These are phyloP conservation scores for Ophiostoma sp. DNA, from an alignment of 2,329 filamentous ascomycete species.

Conservation along the genomic window DNA sequence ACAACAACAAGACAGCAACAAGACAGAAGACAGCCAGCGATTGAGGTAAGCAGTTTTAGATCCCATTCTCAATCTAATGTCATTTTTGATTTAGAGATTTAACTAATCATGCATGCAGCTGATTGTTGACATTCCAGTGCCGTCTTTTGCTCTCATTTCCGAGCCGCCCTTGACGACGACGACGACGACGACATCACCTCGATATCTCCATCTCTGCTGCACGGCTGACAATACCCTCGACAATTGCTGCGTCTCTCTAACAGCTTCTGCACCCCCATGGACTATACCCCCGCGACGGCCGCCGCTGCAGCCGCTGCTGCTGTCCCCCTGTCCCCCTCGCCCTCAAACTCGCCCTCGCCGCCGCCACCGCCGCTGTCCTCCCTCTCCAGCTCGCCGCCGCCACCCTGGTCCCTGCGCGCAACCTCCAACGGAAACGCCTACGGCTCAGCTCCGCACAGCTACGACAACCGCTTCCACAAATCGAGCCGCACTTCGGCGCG, in stretches of 20 bases:
- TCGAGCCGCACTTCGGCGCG: background rate
- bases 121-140: background rate
- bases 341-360: slow-evolving; percentile 9
- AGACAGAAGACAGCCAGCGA: background rate
- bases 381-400: slow-evolving; percentile 17
- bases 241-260: too few relatives aligned
- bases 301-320: slow-evolving; percentile 11
- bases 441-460: background rate
- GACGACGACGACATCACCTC: background rate
- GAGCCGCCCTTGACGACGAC: background rate
- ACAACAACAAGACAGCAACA: background rate
- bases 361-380: slow-evolving; percentile 13
- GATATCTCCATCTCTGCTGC: background rate
- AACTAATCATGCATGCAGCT: background rate
- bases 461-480: background rate
- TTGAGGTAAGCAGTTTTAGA: background rate
- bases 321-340: slow-evolving; percentile 5
- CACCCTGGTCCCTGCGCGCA: slow-evolving; percentile 18
- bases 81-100: too few relatives aligned
- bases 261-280: background rate
- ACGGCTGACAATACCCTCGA: background rate
- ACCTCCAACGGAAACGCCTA: slow-evolving; percentile 10
- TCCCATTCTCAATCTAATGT: background rate
- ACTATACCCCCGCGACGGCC: slow-evolving; percentile 12
- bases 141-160: background rate